These are phyloP conservation scores for Thermothelomyces thermophilus DNA, from an alignment of 2,329 filamentous ascomycete genomes.

Conservation along the genomic window DNA sequence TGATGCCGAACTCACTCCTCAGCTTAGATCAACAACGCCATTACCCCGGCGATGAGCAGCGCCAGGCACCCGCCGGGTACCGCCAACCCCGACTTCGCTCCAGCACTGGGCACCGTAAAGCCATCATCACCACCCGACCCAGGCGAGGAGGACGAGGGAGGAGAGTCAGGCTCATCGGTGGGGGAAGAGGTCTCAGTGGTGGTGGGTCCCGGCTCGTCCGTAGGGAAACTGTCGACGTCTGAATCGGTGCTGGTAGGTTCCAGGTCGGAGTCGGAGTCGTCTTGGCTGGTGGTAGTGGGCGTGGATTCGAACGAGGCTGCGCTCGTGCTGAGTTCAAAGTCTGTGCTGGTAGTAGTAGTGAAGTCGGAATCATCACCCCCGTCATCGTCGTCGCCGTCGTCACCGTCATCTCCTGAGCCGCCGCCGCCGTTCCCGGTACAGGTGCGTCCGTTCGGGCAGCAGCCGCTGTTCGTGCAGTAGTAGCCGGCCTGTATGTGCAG, in stretches of 20 bases:
- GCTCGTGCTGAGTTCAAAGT: not conserved
- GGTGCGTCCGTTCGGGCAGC: too few relatives aligned
- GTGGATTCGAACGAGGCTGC: not conserved
- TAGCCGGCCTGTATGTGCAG: too few relatives aligned
- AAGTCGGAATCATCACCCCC: slow-evolving; percentile 2
- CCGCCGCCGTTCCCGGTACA: too few relatives aligned
- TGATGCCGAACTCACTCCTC: too few relatives aligned
- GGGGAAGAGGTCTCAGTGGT: too few relatives aligned
- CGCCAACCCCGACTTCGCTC: not conserved
- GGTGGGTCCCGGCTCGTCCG: not conserved
- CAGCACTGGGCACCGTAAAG: not conserved
- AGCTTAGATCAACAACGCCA: slow-evolving; percentile 2
- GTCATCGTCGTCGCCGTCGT: slow-evolving; percentile 3
- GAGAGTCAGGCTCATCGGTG: too few relatives aligned
- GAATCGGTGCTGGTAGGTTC: not conserved
- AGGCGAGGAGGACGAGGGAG: not conserved
- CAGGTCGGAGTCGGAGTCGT: not conserved
- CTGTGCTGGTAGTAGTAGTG: slow-evolving; percentile 13
- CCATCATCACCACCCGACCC: not conserved
- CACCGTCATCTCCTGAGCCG: too few relatives aligned
- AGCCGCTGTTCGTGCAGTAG: too few relatives aligned
- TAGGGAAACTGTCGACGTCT: not conserved
- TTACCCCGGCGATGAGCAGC: not conserved
- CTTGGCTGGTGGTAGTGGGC: not conserved
- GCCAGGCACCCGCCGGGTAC: not conserved